These are phyloP conservation scores for Talaromyces ruber DNA, from an alignment of 495 filamentous ascomycete species.

Conservation along the genomic window DNA sequence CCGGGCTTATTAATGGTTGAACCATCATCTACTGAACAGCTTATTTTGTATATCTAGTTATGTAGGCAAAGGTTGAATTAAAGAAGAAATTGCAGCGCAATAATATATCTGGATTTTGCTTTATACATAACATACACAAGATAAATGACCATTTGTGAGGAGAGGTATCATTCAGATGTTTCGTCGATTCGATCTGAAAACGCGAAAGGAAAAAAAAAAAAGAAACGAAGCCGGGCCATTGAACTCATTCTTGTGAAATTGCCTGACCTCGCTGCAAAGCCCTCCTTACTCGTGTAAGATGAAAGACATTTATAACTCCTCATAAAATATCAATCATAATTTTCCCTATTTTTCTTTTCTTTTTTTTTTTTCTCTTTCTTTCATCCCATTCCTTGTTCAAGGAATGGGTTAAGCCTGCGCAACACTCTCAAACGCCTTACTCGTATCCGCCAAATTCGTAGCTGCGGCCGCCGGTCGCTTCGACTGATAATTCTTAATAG, in stretches of 20 bases:
- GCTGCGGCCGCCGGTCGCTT: slow-evolving; percentile 70
- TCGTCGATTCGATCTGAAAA: neutral
- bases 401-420: neutral
- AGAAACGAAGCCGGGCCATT: neutral
- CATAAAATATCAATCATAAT: neutral
- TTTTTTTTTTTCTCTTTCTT: neutral
- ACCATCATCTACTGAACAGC: neutral
- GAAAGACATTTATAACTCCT: neutral
- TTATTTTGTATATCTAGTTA: no score
- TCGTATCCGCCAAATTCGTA: slow-evolving; percentile 62
- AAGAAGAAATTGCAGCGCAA: neutral
- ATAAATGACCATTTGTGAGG: neutral
- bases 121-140: neutral
- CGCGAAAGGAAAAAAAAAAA: neutral
- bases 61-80: no score
- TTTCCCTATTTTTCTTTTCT: neutral
- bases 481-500: slow-evolving; percentile 93
- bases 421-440: slow-evolving; percentile 10
- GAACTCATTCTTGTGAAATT: neutral
- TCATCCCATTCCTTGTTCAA: neutral
- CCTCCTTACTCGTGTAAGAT: neutral
- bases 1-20: slow-evolving; percentile 2
- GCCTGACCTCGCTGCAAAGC: neutral
- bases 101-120: neutral
- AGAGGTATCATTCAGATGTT: neutral